These are phyloP conservation scores for Noccaea caerulescens DNA, from an alignment of 345 rosid genomes.

Conservation along the genomic window DNA sequence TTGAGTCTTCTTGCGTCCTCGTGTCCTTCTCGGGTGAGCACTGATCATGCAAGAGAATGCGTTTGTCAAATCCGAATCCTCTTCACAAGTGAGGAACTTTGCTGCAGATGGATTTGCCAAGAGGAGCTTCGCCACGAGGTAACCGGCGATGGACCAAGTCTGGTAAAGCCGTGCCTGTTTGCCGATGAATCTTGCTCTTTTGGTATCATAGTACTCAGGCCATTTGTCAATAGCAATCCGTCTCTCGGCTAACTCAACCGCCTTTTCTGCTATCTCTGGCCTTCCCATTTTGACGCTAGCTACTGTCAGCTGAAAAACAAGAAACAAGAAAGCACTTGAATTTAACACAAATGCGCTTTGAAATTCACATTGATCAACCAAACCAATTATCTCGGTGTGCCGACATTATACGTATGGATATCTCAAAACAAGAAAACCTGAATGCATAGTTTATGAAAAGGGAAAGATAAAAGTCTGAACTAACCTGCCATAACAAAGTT, in stretches of 20 bases:
- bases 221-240: slow-evolving; percentile 73
- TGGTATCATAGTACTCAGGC: slow-evolving; percentile 93
- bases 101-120: slow-evolving; percentile 70
- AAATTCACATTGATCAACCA: slow-evolving; percentile 5
- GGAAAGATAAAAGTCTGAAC: slow-evolving; percentile 34
- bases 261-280: slow-evolving; percentile 79
- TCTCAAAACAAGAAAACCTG: no score
- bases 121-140: slow-evolving; percentile 83
- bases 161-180: slow-evolving; percentile 82
- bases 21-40: slow-evolving; percentile 73
- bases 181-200: slow-evolving; percentile 79
- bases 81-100: slow-evolving; percentile 62
- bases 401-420: neutral
- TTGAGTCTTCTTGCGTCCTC: slow-evolving; percentile 51
- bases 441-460: no score
- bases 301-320: slow-evolving; percentile 63
- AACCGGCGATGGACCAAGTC: slow-evolving; percentile 94
- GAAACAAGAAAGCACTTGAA: neutral
- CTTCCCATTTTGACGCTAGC: slow-evolving; percentile 92
- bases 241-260: slow-evolving; percentile 72
- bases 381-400: neutral
- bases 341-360: slow-evolving; percentile 3
- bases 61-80: slow-evolving; percentile 68
- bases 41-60: slow-evolving; percentile 71
- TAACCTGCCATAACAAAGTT: slow-evolving; percentile 95